phyloP scores from a whole-genome alignment of 225 moss, liverwort and hornwort species.

The Physcomitrium patens region DNA sequence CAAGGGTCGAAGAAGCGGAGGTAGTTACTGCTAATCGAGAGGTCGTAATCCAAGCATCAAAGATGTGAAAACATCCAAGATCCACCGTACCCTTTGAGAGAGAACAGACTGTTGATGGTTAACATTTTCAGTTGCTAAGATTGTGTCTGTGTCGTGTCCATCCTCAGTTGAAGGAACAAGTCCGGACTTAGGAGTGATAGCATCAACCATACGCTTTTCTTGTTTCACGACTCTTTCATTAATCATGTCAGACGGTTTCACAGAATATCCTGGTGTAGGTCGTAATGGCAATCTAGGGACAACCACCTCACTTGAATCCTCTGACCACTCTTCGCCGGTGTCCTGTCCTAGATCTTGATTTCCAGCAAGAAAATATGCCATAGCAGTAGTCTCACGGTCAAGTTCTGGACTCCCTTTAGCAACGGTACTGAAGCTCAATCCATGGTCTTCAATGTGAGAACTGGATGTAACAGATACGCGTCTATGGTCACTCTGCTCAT shows the following conservation, averaged over 20 bases:
- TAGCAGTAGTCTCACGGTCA: slow-evolving; percentile 75
- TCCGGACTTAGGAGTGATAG: slow-evolving; percentile 38
- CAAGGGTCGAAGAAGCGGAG: background rate
- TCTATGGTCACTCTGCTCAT: slow-evolving; percentile 33
- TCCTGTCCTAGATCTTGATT: slow-evolving; percentile 53
- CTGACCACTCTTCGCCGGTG: slow-evolving; percentile 68
- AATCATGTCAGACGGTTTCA: slow-evolving; percentile 36
- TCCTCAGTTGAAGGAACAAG: slow-evolving; percentile 29
- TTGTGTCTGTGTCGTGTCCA: slow-evolving; percentile 23
- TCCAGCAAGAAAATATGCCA: slow-evolving; percentile 79
- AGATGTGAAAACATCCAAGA: background rate
- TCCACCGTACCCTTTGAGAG: slow-evolving; percentile 41
- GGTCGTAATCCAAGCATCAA: background rate
- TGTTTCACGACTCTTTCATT: slow-evolving; percentile 34
- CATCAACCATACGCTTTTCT: slow-evolving; percentile 42
- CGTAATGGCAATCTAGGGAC: slow-evolving; percentile 51
- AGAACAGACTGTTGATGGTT: slow-evolving; percentile 37
- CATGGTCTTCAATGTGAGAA: slow-evolving; percentile 45
- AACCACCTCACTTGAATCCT: slow-evolving; percentile 57
- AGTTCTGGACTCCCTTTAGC: slow-evolving; percentile 52
- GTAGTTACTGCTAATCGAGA: background rate
- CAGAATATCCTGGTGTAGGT: slow-evolving; percentile 52
- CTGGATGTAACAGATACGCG: slow-evolving; percentile 46
- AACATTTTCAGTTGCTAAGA: slow-evolving; percentile 29
- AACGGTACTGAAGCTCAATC: slow-evolving; percentile 38